Conservation (phyloP, 1,284 basidiomycete species). For the Malassezia caprae region DNA sequence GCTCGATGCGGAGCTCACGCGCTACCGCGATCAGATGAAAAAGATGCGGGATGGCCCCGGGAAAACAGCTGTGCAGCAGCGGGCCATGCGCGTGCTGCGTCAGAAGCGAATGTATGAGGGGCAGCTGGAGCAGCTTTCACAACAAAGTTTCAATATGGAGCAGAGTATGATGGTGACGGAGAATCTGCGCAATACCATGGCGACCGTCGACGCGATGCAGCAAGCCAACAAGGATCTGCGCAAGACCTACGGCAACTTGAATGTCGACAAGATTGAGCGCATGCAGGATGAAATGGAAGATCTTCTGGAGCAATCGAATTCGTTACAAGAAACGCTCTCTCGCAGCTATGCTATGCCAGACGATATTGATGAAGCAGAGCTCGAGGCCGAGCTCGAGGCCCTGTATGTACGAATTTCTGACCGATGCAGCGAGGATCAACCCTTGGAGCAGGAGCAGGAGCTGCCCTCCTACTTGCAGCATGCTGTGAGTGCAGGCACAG, state of each 20-base stretch:
- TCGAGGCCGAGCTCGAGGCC: conserved; percentile 66
- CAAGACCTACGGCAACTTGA: conserved; percentile 93
- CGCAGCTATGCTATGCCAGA: conserved; percentile 93
- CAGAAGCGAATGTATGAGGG: conserved; percentile 94
- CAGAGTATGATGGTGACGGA: conserved; percentile 89
- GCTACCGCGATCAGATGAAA: conserved; percentile 93
- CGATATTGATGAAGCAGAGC: conserved; percentile 91
- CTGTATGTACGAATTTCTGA: conserved; percentile 15
- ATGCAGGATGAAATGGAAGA: conserved; percentile 79
- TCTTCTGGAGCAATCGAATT: conserved; percentile 88
- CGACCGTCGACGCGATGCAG: conserved; percentile 97
- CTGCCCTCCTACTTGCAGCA: conserved; percentile 37
- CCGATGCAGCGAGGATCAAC: conserved; percentile 55
- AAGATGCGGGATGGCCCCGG: conserved; percentile 88
- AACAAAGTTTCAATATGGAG: conserved; percentile 99
- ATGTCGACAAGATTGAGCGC: conserved; percentile 89
- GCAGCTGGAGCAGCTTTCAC: conserved; percentile 78
- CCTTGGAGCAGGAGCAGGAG: conserved; percentile 68
- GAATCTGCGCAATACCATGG: conserved; percentile 98
- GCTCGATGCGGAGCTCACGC: conserved; percentile 78
- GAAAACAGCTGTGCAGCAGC: conserved; percentile 87
- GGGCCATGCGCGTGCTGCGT: conserved; percentile 84
- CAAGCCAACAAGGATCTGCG: conserved; percentile 93
- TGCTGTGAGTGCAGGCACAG: background rate
- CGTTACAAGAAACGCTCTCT: conserved; percentile 87